Evolutionary conservation across 1,284 basidiomycete species (phyloP).

Genomic region (Rhodotorula sp.): DNA sequence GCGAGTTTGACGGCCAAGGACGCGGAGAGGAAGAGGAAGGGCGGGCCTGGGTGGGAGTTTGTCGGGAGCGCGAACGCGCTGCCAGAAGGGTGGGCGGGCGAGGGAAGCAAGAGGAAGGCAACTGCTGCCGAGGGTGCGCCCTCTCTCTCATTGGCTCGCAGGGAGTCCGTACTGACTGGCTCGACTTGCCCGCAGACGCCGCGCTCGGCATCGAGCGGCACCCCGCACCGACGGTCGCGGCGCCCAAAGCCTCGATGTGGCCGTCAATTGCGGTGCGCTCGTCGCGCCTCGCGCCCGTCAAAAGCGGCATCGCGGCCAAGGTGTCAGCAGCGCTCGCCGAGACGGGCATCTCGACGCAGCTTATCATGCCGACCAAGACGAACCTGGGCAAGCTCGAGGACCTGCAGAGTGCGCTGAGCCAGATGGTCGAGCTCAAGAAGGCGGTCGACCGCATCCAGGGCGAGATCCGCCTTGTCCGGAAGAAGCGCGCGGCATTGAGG

Average conservation of each 20-base stretch:
- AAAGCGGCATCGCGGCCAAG: constrained; percentile 67
- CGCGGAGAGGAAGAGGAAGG: constrained; percentile 31
- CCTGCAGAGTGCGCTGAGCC: constrained; percentile 68
- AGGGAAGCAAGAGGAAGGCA: constrained; percentile 42
- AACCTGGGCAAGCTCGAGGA: constrained; percentile 72
- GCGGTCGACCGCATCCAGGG: constrained; percentile 80
- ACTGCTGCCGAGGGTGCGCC: constrained; percentile 40
- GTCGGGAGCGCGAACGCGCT: constrained; percentile 37
- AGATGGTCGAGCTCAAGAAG: constrained; percentile 82
- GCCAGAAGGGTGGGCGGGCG: constrained; percentile 43
- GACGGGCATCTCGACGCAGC: constrained; percentile 70
- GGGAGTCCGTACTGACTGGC: no score
- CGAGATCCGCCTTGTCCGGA: constrained; percentile 71
- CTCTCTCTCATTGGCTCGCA: no score
- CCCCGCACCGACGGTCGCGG: constrained; percentile 61
- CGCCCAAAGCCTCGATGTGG: constrained; percentile 70
- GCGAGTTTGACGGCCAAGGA: constrained; percentile 9
- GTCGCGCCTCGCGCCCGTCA: constrained; percentile 75
- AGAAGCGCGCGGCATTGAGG: constrained; percentile 59
- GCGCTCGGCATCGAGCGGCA: constrained; percentile 73
- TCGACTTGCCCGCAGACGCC: constrained; percentile 59
- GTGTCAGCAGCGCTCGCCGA: constrained; percentile 73
- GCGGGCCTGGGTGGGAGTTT: constrained; percentile 35
- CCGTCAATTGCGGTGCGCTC: constrained; percentile 71
- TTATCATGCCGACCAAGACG: constrained; percentile 87